Evolutionary conservation across 306 rosid species (phyloP), one percentile per base, ranked within the genome.

Genomic region (Dicorynia guianensis): DNA sequence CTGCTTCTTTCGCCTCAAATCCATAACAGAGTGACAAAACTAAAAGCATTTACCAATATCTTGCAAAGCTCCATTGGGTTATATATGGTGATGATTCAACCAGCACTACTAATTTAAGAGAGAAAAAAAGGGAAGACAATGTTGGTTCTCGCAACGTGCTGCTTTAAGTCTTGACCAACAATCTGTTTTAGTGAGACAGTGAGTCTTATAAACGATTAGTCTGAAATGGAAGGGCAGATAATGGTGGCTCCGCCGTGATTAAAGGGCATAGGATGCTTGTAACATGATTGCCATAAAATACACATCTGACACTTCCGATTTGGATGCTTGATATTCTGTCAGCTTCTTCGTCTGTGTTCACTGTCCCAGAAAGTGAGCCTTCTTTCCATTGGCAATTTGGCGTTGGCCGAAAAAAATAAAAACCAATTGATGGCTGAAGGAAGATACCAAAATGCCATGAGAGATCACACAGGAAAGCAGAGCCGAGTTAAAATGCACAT

Each of bases 221-320:
- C n/a, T 3, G 4, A 48, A 60, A 60, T 61, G 69, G 70, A 60
- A 11, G 36, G 36, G 47, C 33, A 14, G 18, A 9, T 11, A 46
- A 43, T 48, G 70, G 78, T 61, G 73, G 72, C 6, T 43, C 56
- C 79, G 52, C 38, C 20, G 46, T 40, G 17, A 61, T 36, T 61
- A 70, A 75, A 42, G n/a, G 76, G 74, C 56, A 13, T 39, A 8
- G 64, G 63, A 64, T 64, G 66, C 65, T 64, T 62, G 46, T 49
- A 39, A 34, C 79, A 52, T 64, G 56, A 75, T 64, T n/a, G 56
- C 35, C 55, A 40, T 55, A 30, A 52, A 55, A 63, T 75, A 38
- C 43, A 50, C 11, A 43, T 7, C 55, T 49, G 53, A 39, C 67
- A 55, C 8, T 63, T 8, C 14, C 6, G 13, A 46, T 59, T 72